phyloP scores from a whole-genome alignment of 345 rosid species.

The Sisymbrium irio region DNA sequence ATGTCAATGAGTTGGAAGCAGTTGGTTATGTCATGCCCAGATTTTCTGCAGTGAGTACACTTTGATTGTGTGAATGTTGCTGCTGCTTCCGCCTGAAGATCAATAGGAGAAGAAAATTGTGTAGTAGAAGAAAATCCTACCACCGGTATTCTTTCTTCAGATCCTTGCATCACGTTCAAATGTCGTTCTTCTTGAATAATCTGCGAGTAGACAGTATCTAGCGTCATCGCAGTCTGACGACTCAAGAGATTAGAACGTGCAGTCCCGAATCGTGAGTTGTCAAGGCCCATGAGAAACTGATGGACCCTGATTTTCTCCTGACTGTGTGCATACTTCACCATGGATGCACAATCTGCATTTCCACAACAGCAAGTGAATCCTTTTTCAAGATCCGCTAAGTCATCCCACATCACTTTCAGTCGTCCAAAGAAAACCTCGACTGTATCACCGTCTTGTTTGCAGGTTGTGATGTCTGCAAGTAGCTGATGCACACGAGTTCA shows the following conservation, averaged over 20 bases:
- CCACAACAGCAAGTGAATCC: not conserved
- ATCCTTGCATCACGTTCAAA: not conserved
- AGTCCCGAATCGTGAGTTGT: not conserved
- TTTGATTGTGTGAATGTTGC: not conserved
- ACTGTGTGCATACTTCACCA: not conserved
- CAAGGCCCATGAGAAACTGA: not conserved
- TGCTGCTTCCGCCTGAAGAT: not conserved
- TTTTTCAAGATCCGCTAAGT: too few relatives aligned
- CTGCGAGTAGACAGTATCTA: not conserved
- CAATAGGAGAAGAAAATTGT: not conserved
- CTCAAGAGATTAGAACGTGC: not conserved
- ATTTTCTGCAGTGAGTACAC: not conserved
- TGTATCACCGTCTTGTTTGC: too few relatives aligned
- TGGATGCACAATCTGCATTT: rapidly evolving
- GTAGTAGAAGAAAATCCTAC: not conserved
- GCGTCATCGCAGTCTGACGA: rapidly evolving
- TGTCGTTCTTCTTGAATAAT: not conserved
- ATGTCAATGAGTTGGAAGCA: not conserved
- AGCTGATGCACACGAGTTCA: too few relatives aligned
- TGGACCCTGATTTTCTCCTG: not conserved
- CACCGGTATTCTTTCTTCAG: rapidly evolving
- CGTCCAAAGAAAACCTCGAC: too few relatives aligned
- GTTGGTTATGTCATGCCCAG: not conserved
- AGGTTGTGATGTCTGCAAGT: too few relatives aligned
- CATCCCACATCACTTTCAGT: too few relatives aligned